Conservation (phyloP, 306 rosid species). For the Albizia julibrissin region DNA sequence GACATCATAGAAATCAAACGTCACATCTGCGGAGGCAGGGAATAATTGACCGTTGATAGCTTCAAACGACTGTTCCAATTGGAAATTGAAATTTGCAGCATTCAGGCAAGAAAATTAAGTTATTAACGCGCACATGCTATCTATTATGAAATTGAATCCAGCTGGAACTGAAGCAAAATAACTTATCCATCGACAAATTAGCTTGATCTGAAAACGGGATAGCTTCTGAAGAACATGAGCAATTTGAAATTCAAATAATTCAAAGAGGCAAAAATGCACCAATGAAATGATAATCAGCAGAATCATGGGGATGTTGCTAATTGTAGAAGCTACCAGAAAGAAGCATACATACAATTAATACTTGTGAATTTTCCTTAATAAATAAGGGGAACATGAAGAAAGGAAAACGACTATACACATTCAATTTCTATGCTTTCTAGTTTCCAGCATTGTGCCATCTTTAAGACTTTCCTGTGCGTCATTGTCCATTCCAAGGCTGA, state of each 20-base stretch:
- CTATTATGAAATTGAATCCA: background rate
- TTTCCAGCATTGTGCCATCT: slow-evolving; percentile 85
- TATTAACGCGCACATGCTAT: background rate
- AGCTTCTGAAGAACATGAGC: slow-evolving; percentile 16
- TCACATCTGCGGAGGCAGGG: background rate
- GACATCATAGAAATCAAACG: background rate
- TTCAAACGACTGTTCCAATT: background rate
- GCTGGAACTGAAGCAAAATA: background rate
- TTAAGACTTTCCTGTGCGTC: slow-evolving; percentile 94
- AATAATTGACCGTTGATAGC: background rate
- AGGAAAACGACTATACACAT: slow-evolving; percentile 57
- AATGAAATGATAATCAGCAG: slow-evolving; percentile 6
- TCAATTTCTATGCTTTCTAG: slow-evolving; percentile 63
- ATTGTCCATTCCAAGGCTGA: slow-evolving; percentile 92
- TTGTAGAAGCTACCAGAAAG: slow-evolving; percentile 30
- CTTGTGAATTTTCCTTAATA: slow-evolving; percentile 30
- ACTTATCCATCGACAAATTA: background rate
- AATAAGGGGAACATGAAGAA: slow-evolving; percentile 30
- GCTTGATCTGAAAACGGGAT: slow-evolving; percentile 5
- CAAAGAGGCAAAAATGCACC: background rate
- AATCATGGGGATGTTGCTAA: slow-evolving; percentile 27
- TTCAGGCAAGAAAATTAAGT: background rate
- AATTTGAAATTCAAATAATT: slow-evolving; percentile 35
- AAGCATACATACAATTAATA: slow-evolving; percentile 44
- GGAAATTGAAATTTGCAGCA: too few relatives aligned